phyloP scores from a whole-genome alignment of 306 rosid genomes.

The Bauhinia variegata region DNA sequence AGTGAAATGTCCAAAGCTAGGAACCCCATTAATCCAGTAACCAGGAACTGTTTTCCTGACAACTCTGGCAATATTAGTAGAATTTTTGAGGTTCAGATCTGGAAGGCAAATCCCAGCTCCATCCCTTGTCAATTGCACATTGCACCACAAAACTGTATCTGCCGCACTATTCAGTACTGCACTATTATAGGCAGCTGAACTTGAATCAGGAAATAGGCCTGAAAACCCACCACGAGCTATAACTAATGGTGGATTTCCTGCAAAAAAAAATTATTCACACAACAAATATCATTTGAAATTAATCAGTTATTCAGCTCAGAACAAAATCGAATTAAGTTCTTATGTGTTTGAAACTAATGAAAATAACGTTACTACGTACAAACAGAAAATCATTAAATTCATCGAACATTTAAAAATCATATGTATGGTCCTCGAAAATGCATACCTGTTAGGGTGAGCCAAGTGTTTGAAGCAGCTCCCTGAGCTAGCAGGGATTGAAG shows the following conservation, averaged over 20 bases:
- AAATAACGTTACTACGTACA: no score
- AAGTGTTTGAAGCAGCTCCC: no score
- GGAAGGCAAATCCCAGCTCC: constrained; percentile 70
- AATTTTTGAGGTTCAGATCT: constrained; percentile 54
- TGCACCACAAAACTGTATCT: constrained; percentile 63
- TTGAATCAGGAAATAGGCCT: constrained; percentile 81
- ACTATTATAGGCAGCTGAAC: constrained; percentile 36
- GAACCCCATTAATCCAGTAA: constrained; percentile 62
- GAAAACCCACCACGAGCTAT: constrained; percentile 90
- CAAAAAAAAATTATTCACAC: constrained; percentile 12
- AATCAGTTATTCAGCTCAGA: no score
- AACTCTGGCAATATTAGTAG: background rate
- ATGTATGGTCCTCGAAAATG: no score
- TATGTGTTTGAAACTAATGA: no score
- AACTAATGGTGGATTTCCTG: constrained; percentile 78
- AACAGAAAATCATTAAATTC: no score
- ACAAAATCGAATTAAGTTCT: no score
- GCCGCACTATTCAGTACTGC: constrained; percentile 36
- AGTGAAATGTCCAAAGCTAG: constrained; percentile 56
- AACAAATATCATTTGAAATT: no score
- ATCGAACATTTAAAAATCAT: no score
- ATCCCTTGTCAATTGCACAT: constrained; percentile 80
- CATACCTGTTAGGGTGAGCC: no score
- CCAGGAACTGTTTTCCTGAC: constrained; percentile 9
- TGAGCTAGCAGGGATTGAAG: no score